phyloP scores from a whole-genome alignment of 495 filamentous ascomycete species.

The Astrocystis sublimbata region DNA sequence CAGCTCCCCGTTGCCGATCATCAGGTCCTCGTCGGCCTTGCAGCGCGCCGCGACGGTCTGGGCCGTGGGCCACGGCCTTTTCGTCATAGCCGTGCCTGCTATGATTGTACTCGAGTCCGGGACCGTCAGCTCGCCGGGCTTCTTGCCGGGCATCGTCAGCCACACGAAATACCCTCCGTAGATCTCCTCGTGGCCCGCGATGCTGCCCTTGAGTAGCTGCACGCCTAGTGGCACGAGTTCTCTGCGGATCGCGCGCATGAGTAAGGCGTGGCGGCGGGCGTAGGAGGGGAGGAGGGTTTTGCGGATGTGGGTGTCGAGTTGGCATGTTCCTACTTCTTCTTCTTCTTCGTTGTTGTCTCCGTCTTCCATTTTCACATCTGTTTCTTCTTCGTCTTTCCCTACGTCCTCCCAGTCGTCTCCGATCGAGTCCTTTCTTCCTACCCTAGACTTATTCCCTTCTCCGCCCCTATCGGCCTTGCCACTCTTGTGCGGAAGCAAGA shows the following conservation, averaged over 20 bases:
- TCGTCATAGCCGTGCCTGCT: conserved; percentile 3
- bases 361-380: not conserved
- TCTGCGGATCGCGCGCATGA: conserved; percentile 56
- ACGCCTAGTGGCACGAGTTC: conserved; percentile 64
- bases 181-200: conserved; percentile 25
- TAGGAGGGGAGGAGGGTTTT: conserved; percentile 53
- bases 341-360: no score
- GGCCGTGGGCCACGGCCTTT: conserved; percentile 31
- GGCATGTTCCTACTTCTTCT: not conserved
- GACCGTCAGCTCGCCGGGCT: conserved; percentile 20
- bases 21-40: conserved; percentile 58
- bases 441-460: no score
- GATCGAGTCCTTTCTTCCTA: no score
- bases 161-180: conserved; percentile 83
- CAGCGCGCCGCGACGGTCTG: conserved; percentile 57
- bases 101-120: not conserved
- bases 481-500: conserved; percentile 51
- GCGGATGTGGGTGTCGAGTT: conserved; percentile 47
- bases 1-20: conserved; percentile 62
- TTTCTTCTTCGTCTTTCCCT: not conserved
- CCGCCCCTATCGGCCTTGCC: not conserved
- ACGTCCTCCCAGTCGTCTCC: no score
- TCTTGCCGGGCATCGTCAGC: conserved; percentile 59
- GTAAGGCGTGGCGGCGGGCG: conserved; percentile 52
- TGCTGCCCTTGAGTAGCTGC: conserved; percentile 28